Evolutionary conservation across 2,329 filamentous ascomycete genomes (phyloP), one percentile per base, ranked within the genome.

Genomic region (Pseudogymnoascus sp.): DNA sequence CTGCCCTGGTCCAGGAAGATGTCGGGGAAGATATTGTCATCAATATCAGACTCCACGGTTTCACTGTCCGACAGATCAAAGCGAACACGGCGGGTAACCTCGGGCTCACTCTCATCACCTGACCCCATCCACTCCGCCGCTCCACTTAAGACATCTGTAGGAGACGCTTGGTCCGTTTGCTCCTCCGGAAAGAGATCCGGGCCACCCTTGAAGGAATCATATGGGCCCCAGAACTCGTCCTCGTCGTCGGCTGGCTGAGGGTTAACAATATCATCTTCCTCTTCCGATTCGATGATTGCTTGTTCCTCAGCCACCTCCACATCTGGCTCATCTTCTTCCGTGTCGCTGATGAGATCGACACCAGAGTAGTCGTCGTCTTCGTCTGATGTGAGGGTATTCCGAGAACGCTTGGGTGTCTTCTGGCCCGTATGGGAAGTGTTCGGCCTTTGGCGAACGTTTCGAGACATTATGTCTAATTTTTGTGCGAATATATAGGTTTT

Each of bases 341-440:
- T 88, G 70, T 93, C 90, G 69, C 85, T 90, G 66, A 96, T 88
- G 61, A 92, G 85, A 73, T 93, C 90, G 65, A 96, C 88, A 39
- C 82, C 89, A 1, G 86, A 89, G 75, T 92, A 92, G 64, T 85
- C 88, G 62, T 83, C 85, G 71, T 92, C 89, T n/a, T 54, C 48
- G 8, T 84, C 83, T 5, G 83, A 83, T 5, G 79, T 77, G 69
- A 80, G 78, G 31, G 82, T 85, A 65, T 74, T 77, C 61, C 81
- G 78, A 67, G 83, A 68, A n/a, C 41, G 67, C 43, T 57, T 65
- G 14, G 62, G 63, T 31, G 66, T 64, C 63, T 71, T 72, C 37
- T 66, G 65, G 14, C 69, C 64, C 39, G 68, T 68, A 19, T 79
- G 77, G 62, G 37, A n/a, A n/a, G 76, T 75, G 62, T 75, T 71